These are phyloP conservation scores for Tylopilus vinaceipallidus DNA, from an alignment of 768 basidiomycete species.

Conservation along the genomic window DNA sequence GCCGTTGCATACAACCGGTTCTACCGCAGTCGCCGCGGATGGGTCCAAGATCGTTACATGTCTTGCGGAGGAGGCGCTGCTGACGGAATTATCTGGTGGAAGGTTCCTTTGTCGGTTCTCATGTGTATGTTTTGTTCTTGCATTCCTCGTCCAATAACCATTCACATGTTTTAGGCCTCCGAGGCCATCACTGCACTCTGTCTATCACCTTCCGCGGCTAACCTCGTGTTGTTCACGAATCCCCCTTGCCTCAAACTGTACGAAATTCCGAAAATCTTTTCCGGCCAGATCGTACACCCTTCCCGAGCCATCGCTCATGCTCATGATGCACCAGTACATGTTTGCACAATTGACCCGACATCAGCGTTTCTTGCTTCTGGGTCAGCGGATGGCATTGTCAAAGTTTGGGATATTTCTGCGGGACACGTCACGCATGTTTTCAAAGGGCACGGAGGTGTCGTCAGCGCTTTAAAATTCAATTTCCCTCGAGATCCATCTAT, in stretches of 20 bases:
- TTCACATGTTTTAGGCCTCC: conserved; percentile 61
- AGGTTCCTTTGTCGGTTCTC: conserved; percentile 75
- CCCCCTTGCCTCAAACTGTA: conserved; percentile 83
- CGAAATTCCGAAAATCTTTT: conserved; percentile 57
- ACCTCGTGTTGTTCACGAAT: conserved; percentile 78
- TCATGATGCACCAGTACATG: conserved; percentile 92
- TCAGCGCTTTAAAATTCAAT: conserved; percentile 86
- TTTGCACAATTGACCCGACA: conserved; percentile 79
- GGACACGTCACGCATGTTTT: conserved; percentile 94
- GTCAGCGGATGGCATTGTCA: conserved; percentile 93
- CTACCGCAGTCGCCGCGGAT: conserved; percentile 76
- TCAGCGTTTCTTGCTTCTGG: conserved; percentile 93
- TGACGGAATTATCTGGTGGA: conserved; percentile 79
- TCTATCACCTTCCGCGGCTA: conserved; percentile 69
- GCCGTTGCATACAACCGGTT: conserved; percentile 87
- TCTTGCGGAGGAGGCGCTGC: conserved; percentile 78
- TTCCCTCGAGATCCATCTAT: conserved; percentile 63
- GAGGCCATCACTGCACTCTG: conserved; percentile 83
- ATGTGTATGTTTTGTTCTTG: conserved; percentile 56
- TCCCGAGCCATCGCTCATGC: conserved; percentile 76
- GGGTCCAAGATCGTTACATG: conserved; percentile 82
- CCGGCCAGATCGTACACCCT: conserved; percentile 58
- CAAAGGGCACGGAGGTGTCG: conserved; percentile 96
- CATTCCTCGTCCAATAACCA: conserved; percentile 1
- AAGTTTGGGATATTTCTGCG: conserved; percentile 89